Percentiles rank a stretch among this genome's conserved stretches.
These are phyloP conservation scores for Apiospora aurea DNA, from an alignment of 2,329 filamentous ascomycete genomes.

Conservation along the genomic window DNA sequence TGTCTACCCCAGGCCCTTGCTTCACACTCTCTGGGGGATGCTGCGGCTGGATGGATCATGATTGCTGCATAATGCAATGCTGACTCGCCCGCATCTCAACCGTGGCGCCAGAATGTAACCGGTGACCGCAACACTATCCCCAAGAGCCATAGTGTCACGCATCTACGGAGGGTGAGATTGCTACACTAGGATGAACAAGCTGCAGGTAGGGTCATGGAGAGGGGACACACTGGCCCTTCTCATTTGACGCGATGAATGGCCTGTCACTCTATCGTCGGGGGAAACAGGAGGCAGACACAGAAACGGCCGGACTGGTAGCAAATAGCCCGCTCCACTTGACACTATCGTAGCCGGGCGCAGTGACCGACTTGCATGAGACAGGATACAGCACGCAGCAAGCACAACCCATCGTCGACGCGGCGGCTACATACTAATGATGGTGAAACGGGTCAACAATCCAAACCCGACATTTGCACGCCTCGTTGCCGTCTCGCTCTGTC, in stretches of 20 bases:
- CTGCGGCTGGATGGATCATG: neutral
- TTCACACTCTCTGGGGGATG: constrained; percentile 7
- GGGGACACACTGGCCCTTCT: neutral
- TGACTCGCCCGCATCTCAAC: neutral
- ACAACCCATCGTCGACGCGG: neutral
- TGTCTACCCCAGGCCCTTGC: neutral
- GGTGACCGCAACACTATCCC: neutral
- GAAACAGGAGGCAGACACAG: constrained; percentile 1
- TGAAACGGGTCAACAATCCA: neutral
- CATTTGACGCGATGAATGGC: neutral
- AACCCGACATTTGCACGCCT: neutral
- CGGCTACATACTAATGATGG: neutral
- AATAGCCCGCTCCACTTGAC: constrained; percentile 13
- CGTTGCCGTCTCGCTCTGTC: neutral
- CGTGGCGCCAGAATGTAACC: constrained; percentile 4
- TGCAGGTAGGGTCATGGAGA: constrained; percentile 7
- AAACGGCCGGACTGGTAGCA: neutral
- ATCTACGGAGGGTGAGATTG: neutral
- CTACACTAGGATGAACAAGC: neutral
- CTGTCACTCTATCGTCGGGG: neutral
- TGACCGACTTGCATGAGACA: constrained; percentile 15
- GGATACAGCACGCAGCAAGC: neutral
- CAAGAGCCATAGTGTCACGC: constrained; percentile 2
- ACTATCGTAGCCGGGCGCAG: neutral
- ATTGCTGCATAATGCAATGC: constrained; percentile 3